Evolutionary conservation across 495 filamentous ascomycete genomes (phyloP), one percentile per base, ranked within the genome.

Genomic region (Darksidea phi): DNA sequence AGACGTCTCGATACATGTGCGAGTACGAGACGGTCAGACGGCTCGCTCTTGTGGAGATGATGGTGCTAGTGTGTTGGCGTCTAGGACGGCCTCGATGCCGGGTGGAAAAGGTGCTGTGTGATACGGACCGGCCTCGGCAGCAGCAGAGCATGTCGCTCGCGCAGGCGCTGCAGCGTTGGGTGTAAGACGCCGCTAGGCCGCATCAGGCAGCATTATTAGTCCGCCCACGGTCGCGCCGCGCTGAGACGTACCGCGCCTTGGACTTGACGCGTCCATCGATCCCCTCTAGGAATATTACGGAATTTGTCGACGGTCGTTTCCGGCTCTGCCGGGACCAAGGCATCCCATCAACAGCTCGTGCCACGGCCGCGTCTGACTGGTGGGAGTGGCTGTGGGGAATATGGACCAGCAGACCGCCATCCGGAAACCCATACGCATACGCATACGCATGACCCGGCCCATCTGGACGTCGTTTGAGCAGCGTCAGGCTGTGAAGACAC

Each of bases 161-260:
- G n/a, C 28, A 32, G 28, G 28, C 28, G 56, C 45, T 48, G 43
- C 45, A 54, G 57, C 56, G 63, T 57, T 66, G 51, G 52, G 57
- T 46, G 47, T 62, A 25, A 58, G 53, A 63, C 47, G 38, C 6
- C 6, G 3, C 64, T 67, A 67, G 53, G 20, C 58, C 42, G 26
- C 15, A 67, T 48, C 10, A 2, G 64, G 64, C 32, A 62, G 54
- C 47, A 67, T 62, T 62, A 67, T 58, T 63, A 62, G 58, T 49
- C 49, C 6, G 23, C 36, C 51, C 64, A 55, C 48, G 57, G 43
- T 50, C 24, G 46, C 64, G 56, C 49, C 58, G 57, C 52, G 53
- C 64, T 67, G 58, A 67, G 53, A 67, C 64, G 59, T 59, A 67
- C 59, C 58, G 54, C 59, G 63, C 58, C 57, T 62, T 52, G 38